Conservation (phyloP, 305 asterid genomes). For the Fraxinus greggii region DNA sequence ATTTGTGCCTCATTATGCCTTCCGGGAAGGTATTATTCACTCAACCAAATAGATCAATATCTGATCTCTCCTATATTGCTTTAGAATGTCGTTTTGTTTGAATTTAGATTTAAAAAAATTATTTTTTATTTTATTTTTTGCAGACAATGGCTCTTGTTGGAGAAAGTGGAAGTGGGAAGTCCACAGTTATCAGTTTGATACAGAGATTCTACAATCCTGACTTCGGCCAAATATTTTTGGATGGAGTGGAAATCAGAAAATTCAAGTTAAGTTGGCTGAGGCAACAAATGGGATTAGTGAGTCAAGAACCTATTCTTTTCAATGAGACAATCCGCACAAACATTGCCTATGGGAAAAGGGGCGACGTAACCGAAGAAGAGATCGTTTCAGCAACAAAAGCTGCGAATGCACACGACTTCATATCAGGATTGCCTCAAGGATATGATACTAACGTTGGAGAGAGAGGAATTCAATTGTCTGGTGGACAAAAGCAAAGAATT, state of each 20-base stretch:
- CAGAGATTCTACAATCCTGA: constrained; percentile 48
- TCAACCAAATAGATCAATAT: not conserved
- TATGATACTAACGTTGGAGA: constrained; percentile 56
- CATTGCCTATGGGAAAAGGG: constrained; percentile 47
- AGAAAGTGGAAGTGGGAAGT: constrained; percentile 54
- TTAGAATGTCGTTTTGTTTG: not conserved
- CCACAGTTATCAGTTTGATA: constrained; percentile 40
- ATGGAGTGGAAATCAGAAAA: constrained; percentile 31
- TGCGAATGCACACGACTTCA: constrained; percentile 59
- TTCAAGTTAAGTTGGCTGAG: constrained; percentile 44
- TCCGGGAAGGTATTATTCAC: constrained; percentile 49
- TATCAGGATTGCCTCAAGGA: constrained; percentile 51
- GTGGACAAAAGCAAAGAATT: constrained; percentile 61
- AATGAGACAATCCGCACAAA: constrained; percentile 58
- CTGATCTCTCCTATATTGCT: not conserved
- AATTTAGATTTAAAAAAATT: not conserved
- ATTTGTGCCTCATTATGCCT: constrained; percentile 42
- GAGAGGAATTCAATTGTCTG: constrained; percentile 45
- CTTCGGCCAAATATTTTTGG: constrained; percentile 35
- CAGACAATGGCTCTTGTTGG: constrained; percentile 65
- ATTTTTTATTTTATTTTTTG: not conserved
- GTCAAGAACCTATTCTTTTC: constrained; percentile 53
- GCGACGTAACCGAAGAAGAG: constrained; percentile 46
- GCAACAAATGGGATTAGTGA: constrained; percentile 50
- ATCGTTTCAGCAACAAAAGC: constrained; percentile 45